These are phyloP conservation scores for Rhizopogon vulgaris DNA, from an alignment of 768 basidiomycete species.

Conservation along the genomic window DNA sequence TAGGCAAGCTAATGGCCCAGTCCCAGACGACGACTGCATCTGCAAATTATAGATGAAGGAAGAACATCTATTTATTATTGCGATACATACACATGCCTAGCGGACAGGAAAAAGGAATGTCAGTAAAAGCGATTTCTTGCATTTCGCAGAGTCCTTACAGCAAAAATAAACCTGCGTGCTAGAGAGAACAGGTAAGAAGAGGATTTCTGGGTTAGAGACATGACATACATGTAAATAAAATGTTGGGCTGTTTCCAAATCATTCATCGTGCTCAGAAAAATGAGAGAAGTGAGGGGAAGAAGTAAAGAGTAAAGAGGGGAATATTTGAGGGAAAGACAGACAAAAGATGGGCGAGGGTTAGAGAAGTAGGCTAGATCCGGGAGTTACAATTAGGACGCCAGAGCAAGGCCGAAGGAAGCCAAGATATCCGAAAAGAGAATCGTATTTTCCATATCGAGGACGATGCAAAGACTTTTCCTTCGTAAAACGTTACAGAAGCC, in stretches of 20 bases:
- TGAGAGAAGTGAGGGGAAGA: constrained; percentile 9
- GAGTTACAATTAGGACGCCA: not conserved
- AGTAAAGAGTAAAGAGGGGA: constrained; percentile 4
- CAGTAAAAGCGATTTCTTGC: constrained; percentile 11
- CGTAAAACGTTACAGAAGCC: not conserved
- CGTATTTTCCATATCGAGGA: not conserved
- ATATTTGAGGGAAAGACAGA: constrained; percentile 7
- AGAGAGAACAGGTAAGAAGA: constrained; percentile 10
- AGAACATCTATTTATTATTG: constrained; percentile 14
- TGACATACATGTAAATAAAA: constrained; percentile 66
- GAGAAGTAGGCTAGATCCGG: no score
- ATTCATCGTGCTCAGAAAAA: constrained; percentile 27
- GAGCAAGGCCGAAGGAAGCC: constrained; percentile 18
- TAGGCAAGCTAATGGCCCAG: constrained; percentile 72
- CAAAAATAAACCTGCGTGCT: constrained; percentile 77
- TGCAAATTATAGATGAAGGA: constrained; percentile 20
- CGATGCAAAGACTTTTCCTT: not conserved
- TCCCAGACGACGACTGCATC: constrained; percentile 83
- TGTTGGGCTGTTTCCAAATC: constrained; percentile 57
- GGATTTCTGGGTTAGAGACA: not conserved
- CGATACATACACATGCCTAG: constrained; percentile 63
- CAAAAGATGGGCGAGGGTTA: not conserved
- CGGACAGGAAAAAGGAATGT: constrained; percentile 22
- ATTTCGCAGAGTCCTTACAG: constrained; percentile 42
- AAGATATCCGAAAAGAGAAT: constrained; percentile 13